Conservation (phyloP, 306 rosid genomes). For the Quercus glauca region DNA sequence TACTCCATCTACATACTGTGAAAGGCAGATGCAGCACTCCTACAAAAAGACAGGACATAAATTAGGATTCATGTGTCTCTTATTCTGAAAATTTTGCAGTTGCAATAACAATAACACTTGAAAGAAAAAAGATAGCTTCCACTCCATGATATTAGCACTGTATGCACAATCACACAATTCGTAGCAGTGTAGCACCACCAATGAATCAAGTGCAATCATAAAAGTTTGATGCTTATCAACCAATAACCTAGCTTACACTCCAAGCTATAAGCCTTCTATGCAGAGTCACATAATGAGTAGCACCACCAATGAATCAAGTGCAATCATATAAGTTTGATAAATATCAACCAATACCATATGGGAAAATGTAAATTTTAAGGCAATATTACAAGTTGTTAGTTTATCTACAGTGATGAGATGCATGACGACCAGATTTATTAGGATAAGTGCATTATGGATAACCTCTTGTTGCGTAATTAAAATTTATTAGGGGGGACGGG, state of each 20-base stretch:
- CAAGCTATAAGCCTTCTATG: too few relatives aligned
- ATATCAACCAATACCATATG: neutral
- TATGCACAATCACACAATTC: too few relatives aligned
- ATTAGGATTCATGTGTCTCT: conserved; percentile 9
- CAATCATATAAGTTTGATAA: neutral
- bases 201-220: too few relatives aligned
- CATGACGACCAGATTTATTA: neutral
- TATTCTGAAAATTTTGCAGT: neutral
- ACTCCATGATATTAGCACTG: neutral
- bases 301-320: neutral
- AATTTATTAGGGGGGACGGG: too few relatives aligned
- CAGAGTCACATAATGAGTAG: too few relatives aligned
- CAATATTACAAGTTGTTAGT: neutral
- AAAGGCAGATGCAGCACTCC: conserved; percentile 91
- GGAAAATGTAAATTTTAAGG: neutral
- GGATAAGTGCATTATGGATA: neutral
- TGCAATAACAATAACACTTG: neutral
- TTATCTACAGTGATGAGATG: neutral
- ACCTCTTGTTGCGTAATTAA: neutral
- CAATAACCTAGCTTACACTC: too few relatives aligned
- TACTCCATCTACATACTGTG: conserved; percentile 59
- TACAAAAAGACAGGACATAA: conserved; percentile 22
- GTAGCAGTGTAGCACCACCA: too few relatives aligned
- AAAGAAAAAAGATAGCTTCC: neutral
- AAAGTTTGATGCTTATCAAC: too few relatives aligned